Conservation (phyloP, 1,139 yeast genomes). For the Petasospora fabianii region DNA sequence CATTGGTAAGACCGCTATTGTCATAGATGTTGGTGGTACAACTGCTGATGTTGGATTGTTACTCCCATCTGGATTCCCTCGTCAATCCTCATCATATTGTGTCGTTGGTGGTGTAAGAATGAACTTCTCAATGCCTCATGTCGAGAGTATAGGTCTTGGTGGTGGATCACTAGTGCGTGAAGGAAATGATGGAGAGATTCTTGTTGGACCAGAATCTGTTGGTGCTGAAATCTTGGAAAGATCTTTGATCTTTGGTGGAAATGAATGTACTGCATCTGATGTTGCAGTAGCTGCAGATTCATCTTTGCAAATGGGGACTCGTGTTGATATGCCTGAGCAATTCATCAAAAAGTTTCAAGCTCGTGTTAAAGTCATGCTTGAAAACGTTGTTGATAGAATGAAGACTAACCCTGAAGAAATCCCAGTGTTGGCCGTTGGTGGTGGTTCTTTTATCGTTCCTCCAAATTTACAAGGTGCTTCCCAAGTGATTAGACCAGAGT, state of each 20-base stretch:
- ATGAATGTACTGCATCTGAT: constrained; percentile 36
- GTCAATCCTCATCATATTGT: constrained; percentile 37
- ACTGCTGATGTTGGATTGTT: constrained; percentile 43
- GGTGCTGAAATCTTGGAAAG: constrained; percentile 34
- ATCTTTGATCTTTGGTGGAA: constrained; percentile 37
- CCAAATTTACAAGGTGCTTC: constrained; percentile 36
- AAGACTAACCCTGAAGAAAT: constrained; percentile 38
- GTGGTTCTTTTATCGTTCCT: constrained; percentile 42
- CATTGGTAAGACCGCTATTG: constrained; percentile 31
- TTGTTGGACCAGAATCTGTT: constrained; percentile 37
- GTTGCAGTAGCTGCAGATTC: constrained; percentile 28
- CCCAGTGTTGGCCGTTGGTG: constrained; percentile 41
- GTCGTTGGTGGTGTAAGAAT: constrained; percentile 40
- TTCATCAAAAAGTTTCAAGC: constrained; percentile 21
- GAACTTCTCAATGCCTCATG: constrained; percentile 44
- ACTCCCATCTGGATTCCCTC: constrained; percentile 38
- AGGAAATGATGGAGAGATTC: constrained; percentile 13
- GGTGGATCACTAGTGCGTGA: constrained; percentile 41
- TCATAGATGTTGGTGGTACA: constrained; percentile 44
- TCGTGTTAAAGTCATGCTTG: constrained; percentile 30
- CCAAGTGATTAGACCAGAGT: constrained; percentile 36
- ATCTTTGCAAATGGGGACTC: constrained; percentile 24
- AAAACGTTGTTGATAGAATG: constrained; percentile 36
- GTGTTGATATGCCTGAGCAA: constrained; percentile 20
- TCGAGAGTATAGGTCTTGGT: constrained; percentile 40